Evolutionary conservation across 148 eudicot genomes (phyloP).

Genomic region (Fagopyrum tataricum): DNA sequence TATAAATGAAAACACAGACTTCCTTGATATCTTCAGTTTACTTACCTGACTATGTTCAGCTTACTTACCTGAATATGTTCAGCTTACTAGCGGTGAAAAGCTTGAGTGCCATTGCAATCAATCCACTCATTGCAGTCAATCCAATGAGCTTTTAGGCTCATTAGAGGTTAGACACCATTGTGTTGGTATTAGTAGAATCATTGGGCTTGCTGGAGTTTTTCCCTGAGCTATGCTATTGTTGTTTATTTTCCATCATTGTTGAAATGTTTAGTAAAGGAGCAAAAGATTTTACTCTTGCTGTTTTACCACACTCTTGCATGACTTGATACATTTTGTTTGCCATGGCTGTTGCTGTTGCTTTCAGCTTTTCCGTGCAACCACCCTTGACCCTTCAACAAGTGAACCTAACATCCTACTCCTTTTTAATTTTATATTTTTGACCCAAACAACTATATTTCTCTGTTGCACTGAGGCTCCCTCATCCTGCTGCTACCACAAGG

Average conservation of each 20-base stretch:
- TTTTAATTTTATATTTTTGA: not conserved
- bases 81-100: not conserved
- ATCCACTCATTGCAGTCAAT: not conserved
- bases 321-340: not conserved
- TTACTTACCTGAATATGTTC: not conserved
- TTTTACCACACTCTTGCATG: not conserved
- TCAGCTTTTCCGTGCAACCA: not conserved
- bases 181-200: not conserved
- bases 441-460: not conserved
- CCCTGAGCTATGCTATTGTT: not conserved
- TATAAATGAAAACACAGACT: not conserved
- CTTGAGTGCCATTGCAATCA: not conserved
- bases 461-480: not conserved
- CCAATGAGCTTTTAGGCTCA: not conserved
- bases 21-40: not conserved
- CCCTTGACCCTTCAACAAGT: not conserved
- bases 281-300: not conserved
- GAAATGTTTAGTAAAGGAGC: not conserved
- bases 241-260: not conserved
- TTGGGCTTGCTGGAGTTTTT: not conserved
- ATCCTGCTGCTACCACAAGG: not conserved
- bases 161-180: not conserved
- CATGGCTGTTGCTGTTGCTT: not conserved
- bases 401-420: constrained; percentile 3
- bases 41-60: not conserved